A percentile compares a stretch with the other conserved stretches of the same genome.
These are phyloP conservation scores for Phialemoniopsis sp. DNA, from an alignment of 2,329 filamentous ascomycete genomes.

Conservation along the genomic window DNA sequence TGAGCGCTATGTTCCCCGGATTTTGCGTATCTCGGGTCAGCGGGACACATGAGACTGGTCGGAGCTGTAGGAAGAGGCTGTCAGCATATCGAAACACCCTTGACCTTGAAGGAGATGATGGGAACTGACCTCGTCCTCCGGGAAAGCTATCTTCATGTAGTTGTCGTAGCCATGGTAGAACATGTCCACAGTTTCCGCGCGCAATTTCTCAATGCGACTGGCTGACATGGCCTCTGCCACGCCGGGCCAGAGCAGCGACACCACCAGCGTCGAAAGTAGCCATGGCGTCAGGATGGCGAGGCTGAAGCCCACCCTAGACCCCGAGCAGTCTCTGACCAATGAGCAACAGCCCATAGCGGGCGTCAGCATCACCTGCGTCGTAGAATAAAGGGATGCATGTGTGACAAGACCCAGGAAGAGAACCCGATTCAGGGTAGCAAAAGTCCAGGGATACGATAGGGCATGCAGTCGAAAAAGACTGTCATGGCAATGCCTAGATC, in stretches of 20 bases:
- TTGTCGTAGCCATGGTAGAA: constrained; percentile 97
- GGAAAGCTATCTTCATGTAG: constrained; percentile 91
- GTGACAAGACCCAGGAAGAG: constrained; percentile 9
- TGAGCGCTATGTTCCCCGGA: constrained; percentile 77
- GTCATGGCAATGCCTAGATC: no score
- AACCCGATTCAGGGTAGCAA: constrained; percentile 4
- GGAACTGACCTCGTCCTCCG: constrained; percentile 74
- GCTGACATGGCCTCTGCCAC: constrained; percentile 45
- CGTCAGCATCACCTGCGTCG: constrained; percentile 34
- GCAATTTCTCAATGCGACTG: constrained; percentile 49
- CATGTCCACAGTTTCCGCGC: constrained; percentile 66
- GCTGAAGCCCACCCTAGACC: constrained; percentile 3
- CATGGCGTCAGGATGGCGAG: constrained; percentile 10
- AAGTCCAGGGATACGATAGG: neutral
- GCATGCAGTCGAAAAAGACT: neutral
- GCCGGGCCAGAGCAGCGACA: constrained; percentile 31
- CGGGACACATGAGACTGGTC: constrained; percentile 79
- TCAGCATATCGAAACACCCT: constrained; percentile 4
- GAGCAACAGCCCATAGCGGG: constrained; percentile 21
- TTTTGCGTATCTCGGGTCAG: constrained; percentile 80
- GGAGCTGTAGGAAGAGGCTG: constrained; percentile 48
- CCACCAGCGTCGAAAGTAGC: constrained; percentile 14
- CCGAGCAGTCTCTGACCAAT: constrained; percentile 5
- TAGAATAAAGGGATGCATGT: constrained; percentile 25
- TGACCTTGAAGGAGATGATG: neutral